These are phyloP conservation scores for Platanthera guangdongensis DNA, from an alignment of 106 monocot species.

Conservation along the genomic window DNA sequence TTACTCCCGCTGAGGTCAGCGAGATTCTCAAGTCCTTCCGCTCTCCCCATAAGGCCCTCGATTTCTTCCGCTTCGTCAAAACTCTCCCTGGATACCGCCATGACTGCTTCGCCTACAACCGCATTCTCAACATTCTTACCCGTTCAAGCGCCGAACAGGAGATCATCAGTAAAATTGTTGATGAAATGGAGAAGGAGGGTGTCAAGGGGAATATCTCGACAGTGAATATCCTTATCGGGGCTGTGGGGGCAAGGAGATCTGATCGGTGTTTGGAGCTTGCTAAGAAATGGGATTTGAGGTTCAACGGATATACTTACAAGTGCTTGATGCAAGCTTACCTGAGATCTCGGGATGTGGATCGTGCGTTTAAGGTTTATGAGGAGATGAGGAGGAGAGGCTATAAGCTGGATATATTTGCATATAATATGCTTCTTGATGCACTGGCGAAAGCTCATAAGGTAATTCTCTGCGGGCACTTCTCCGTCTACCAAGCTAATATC, in stretches of 20 bases:
- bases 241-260: conserved; percentile 32
- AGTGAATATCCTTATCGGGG: conserved; percentile 68
- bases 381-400: conserved; percentile 79
- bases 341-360: conserved; percentile 49
- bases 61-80: conserved; percentile 63
- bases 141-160: conserved; percentile 10
- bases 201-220: conserved; percentile 77
- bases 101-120: conserved; percentile 89
- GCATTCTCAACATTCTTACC: conserved; percentile 46
- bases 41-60: conserved; percentile 26
- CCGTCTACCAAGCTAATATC: not conserved
- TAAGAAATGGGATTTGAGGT: conserved; percentile 65
- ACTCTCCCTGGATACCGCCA: conserved; percentile 57
- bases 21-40: conserved; percentile 65
- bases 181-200: conserved; percentile 67
- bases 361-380: conserved; percentile 51
- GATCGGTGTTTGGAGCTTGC: conserved; percentile 58
- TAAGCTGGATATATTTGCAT: conserved; percentile 84
- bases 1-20: conserved; percentile 62
- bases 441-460: conserved; percentile 83
- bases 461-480: not conserved
- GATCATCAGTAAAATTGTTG: conserved; percentile 30
- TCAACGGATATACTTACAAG: conserved; percentile 84
- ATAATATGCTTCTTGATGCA: conserved; percentile 92
- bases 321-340: conserved; percentile 88